phyloP scores from a whole-genome alignment of 441 rosid species.

The Isatis lusitanica region DNA sequence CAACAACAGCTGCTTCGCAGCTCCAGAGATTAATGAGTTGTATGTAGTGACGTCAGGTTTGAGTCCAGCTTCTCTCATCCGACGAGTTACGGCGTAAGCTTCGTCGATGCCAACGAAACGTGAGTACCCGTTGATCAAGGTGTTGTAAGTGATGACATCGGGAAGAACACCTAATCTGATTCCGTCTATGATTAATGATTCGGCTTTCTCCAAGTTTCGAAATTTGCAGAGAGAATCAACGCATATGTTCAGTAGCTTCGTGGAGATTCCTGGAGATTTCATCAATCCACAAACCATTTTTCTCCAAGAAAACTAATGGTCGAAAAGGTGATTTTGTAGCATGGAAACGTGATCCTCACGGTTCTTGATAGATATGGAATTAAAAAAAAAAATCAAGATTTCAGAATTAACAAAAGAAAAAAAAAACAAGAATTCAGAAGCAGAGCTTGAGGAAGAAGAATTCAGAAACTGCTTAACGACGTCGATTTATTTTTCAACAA shows the following conservation, averaged over 20 bases:
- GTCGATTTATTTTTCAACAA: neutral
- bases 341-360: neutral
- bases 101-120: slow-evolving; percentile 52
- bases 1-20: slow-evolving; percentile 40
- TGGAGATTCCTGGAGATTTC: slow-evolving; percentile 40
- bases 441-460: neutral
- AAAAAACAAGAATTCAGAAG: neutral
- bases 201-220: slow-evolving; percentile 56
- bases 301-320: neutral
- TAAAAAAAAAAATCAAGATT: neutral
- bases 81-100: slow-evolving; percentile 48
- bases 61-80: slow-evolving; percentile 69
- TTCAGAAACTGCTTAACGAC: neutral
- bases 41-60: slow-evolving; percentile 58
- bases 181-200: slow-evolving; percentile 52
- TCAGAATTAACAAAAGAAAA: neutral
- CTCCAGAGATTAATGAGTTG: slow-evolving; percentile 68
- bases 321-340: neutral
- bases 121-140: slow-evolving; percentile 54
- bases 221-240: slow-evolving; percentile 58
- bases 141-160: slow-evolving; percentile 70
- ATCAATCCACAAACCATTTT: slow-evolving; percentile 38
- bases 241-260: slow-evolving; percentile 60
- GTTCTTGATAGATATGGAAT: neutral
- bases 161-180: slow-evolving; percentile 70